These are phyloP conservation scores for Alternaria ethzedia DNA, from an alignment of 2,329 filamentous ascomycete genomes.

Conservation along the genomic window DNA sequence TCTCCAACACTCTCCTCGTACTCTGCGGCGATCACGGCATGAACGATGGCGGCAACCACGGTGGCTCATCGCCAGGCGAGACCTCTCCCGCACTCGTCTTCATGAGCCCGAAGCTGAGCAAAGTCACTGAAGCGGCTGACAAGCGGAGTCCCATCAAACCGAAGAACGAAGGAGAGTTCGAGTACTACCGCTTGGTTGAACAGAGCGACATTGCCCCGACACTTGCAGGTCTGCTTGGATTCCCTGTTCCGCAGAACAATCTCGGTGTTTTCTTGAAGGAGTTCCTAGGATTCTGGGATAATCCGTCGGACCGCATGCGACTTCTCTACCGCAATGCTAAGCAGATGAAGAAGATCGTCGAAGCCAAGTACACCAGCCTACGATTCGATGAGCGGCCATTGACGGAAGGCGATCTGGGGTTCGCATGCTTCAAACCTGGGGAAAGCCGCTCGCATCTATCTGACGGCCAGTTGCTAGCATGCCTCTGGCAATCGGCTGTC, in stretches of 20 bases:
- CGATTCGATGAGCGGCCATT: conserved; percentile 51
- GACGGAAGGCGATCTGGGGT: conserved; percentile 10
- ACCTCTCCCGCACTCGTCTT: conserved; percentile 93
- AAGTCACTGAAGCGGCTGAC: conserved; percentile 52
- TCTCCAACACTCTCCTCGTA: conserved; percentile 80
- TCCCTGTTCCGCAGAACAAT: conserved; percentile 89
- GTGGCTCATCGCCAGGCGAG: conserved; percentile 90
- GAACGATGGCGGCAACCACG: conserved; percentile 98
- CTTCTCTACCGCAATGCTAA: conserved; percentile 78
- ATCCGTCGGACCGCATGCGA: conserved; percentile 64
- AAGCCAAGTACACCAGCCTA: conserved; percentile 70
- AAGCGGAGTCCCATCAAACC: conserved; percentile 63
- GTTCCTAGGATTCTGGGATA: conserved; percentile 78
- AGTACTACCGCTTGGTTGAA: conserved; percentile 84
- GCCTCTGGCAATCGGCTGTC: conserved; percentile 65
- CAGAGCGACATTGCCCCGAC: conserved; percentile 95
- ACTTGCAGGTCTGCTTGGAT: conserved; percentile 81
- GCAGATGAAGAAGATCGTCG: conserved; percentile 80
- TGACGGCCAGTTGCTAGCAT: conserved; percentile 61
- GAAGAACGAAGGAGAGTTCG: conserved; percentile 66
- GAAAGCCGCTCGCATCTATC: conserved; percentile 14
- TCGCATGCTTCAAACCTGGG: conserved; percentile 16
- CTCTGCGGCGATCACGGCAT: conserved; percentile 97
- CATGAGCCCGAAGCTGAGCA: conserved; percentile 79
- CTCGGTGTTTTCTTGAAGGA: conserved; percentile 83